Evolutionary conservation across 768 basidiomycete species (phyloP), one percentile per base, ranked within the genome.

Genomic region (Mycena sanguinolenta): DNA sequence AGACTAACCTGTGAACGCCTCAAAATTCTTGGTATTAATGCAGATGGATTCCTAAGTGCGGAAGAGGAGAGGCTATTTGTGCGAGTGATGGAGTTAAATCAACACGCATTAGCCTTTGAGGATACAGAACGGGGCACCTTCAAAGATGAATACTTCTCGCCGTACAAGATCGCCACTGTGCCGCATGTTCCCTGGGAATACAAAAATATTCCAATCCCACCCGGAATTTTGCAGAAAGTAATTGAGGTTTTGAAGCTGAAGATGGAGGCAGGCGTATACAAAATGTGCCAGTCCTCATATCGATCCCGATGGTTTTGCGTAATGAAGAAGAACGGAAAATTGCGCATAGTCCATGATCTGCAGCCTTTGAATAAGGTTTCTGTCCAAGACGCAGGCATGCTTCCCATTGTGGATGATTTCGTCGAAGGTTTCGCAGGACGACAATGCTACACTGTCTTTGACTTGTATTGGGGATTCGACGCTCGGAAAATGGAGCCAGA

Each of bases 221-320:
- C 46, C 3, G 46, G 46, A n/a, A 49, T 49, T 7, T 49, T 49
- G 12, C n/a, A 21, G 6, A 49, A 49, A n/a, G 46, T 49, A 2
- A 49, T 49, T 19, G 46, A 49, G 23, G 46, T 49, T 2, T 49
- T 73, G 9, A 58, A 58, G 44, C 34, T 62, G 4, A 73, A 73
- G 25, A 65, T 73, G 39, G 62, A 52, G 4, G 46, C 46, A 7
- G 46, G 46, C 9, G 46, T 49, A 49, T 49, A 49, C 19, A n/a
- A 49, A 12, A 50, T 53, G 4, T 71, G 63, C 14, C 58, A 69
- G 36, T 69, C 68, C 0, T 69, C 68, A 0, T 73, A 73, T 38
- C 55, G 69, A 17, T 65, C 69, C 3, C 57, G 63, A 28, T 73
- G 68, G 72, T 73, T 73, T 39, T 73, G 71, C 38, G 67, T 73